phyloP scores from a whole-genome alignment of 305 asterid species.

The Plantago lanceolata region DNA sequence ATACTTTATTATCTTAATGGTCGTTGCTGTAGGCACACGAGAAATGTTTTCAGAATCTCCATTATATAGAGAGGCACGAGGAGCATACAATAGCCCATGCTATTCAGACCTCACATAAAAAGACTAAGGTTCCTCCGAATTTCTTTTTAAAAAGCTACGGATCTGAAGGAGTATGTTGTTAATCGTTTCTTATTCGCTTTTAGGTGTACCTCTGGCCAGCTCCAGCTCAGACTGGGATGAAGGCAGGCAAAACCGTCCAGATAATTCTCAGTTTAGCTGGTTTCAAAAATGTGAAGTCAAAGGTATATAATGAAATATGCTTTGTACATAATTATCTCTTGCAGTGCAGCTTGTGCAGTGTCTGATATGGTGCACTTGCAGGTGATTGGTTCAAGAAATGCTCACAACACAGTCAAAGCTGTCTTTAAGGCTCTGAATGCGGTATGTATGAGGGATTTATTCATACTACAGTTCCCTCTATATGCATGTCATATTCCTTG shows the following conservation, averaged over 20 bases:
- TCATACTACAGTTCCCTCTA: slow-evolving; percentile 7
- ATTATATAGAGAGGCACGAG: slow-evolving; percentile 77
- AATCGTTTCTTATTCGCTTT: slow-evolving; percentile 16
- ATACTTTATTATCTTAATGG: slow-evolving; percentile 12
- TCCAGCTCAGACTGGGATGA: slow-evolving; percentile 71
- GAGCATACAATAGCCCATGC: slow-evolving; percentile 94
- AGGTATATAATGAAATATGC: slow-evolving; percentile 41
- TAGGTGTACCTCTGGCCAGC: slow-evolving; percentile 98
- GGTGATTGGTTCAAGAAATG: slow-evolving; percentile 94
- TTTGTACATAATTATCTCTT: not conserved
- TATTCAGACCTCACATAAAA: slow-evolving; percentile 74
- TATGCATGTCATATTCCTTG: slow-evolving; percentile 5
- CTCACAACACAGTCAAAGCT: slow-evolving; percentile 88
- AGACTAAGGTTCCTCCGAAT: slow-evolving; percentile 65
- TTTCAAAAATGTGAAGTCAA: slow-evolving; percentile 86
- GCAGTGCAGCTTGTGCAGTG: slow-evolving; percentile 10
- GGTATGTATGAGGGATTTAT: slow-evolving; percentile 36
- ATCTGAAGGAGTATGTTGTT: not conserved
- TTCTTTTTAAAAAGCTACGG: not conserved
- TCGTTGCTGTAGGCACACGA: slow-evolving; percentile 67
- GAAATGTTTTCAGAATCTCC: slow-evolving; percentile 93
- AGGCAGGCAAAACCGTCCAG: slow-evolving; percentile 84
- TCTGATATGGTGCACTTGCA: slow-evolving; percentile 26
- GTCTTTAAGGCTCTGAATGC: slow-evolving; percentile 86
- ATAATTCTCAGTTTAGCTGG: slow-evolving; percentile 75